Base-by-base conservation (phyloP, 192 early-diverging fungal genomes). In the Entophlyctis luteolus region DNA sequence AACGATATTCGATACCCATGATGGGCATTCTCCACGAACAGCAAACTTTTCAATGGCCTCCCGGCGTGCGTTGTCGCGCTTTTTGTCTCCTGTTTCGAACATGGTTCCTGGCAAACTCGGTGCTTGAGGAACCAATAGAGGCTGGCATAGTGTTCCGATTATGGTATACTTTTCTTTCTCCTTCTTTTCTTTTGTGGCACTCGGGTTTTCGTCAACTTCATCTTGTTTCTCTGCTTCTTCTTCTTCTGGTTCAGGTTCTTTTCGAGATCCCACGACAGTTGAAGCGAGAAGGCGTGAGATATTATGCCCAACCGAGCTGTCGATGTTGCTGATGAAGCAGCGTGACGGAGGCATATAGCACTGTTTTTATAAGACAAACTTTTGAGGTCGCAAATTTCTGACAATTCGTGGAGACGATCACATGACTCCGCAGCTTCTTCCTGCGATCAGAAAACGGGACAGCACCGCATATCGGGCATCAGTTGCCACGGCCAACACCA, bases 11-110 rank as follows among this genome's bases (percentile, higher is more conserved):
- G 39, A 27, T 45, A 85, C 81, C 83, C 83, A 85, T 31, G 67
- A 62, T 5, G 77, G 78, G 18, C 62, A 72, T 22, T 70, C 42
- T 22, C 79, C 80, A 0, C 42, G 31, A 16, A 78, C 54, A 32
- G 81, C 68, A 72, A 77, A 79, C 70, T 80, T 86, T 55, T 84
- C 84, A 53, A 86, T 79, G 10, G 81, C 81, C 65, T 82, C 77
- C 34, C 75, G 52, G 46, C 82, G 42, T 28, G 68, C 67, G 16
- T 59, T 57, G 73, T 86, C 84, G 36, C 70, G 70, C 71, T 80
- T 80, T 55, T 75, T 71, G 50, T 86, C 80, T n/a, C 84, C 84
- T 22, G 82, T 81, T 55, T 84, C 78, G 14, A 79, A 39, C 69
- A 86, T 77, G 14, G 45, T 55, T 4, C 72, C 78, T 8, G 81